A percentile compares a stretch with the other conserved stretches of the same genome.
phyloP scores from a whole-genome alignment of 169 alveolate species.

The Theileria luwenshuni region DNA sequence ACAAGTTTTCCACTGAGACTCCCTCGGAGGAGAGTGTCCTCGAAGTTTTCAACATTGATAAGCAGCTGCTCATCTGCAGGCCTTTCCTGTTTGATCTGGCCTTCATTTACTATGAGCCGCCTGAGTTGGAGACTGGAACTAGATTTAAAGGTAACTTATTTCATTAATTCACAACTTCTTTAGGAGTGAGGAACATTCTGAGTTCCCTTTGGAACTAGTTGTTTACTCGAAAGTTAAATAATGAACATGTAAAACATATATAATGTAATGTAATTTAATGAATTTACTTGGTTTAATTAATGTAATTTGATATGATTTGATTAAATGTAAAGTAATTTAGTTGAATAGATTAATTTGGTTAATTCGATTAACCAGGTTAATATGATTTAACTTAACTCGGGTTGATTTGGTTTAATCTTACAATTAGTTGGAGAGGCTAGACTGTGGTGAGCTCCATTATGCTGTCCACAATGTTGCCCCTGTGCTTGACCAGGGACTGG shows the following conservation, averaged over 20 bases:
- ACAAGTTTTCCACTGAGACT: conserved; percentile 1
- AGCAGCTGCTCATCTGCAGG: conserved; percentile 41
- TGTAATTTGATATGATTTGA: background rate
- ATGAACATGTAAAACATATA: background rate
- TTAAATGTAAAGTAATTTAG: background rate
- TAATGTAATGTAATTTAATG: background rate
- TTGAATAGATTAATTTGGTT: background rate
- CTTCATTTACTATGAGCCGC: conserved; percentile 62
- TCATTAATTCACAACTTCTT: background rate
- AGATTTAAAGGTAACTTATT: conserved; percentile 31
- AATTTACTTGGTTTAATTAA: background rate
- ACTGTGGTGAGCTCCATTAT: conserved; percentile 78
- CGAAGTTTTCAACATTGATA: conserved; percentile 38
- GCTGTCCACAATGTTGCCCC: conserved; percentile 88
- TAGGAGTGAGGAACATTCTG: conserved; percentile 56
- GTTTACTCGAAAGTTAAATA: too few species aligned
- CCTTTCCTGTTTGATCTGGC: conserved; percentile 68
- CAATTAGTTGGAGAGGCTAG: too few species aligned
- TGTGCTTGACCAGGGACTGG: conserved; percentile 82
- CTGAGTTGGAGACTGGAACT: conserved; percentile 25
- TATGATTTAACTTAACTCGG: background rate
- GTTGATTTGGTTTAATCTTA: too few species aligned
- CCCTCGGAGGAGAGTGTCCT: background rate
- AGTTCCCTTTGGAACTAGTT: conserved; percentile 52
- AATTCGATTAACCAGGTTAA: background rate